Base-by-base conservation (phyloP, 2,329 filamentous ascomycete species). In the Arachnomyces sp. region DNA sequence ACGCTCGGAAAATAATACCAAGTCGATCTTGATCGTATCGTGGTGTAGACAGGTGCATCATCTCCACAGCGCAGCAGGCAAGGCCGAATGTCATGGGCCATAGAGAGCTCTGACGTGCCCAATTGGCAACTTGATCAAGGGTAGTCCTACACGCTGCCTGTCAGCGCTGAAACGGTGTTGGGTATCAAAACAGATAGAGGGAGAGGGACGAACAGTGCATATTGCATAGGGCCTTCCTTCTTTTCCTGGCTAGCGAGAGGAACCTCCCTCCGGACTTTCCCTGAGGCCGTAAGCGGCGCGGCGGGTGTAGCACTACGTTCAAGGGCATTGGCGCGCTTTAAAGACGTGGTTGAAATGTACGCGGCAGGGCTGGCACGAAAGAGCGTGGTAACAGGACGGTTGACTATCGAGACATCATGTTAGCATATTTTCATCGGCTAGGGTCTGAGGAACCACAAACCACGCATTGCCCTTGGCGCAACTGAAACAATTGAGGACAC, bases 71-170 rank as follows among this genome's bases (percentile, higher is more conserved):
- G 67, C 86, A 93, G 75, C 86, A 93, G 55, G 86, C 87, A 44
- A 93, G 82, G 48, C 84, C 86, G 64, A 93, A 93, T 34, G 85
- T 92, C 83, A 93, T 87, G 54, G 87, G 86, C 86, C 86, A 93
- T 45, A 93, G 72, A 14, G 86, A 93, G 49, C 82, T 81, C 66
- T 93, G 86, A 37, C 86, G 82, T 39, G 82, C 84, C 86, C 87
- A 93, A 69, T 92, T 93, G 64, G 84, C 72, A 53, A 93, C 77
- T 60, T 83, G 77, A 61, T 93, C 87, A 58, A 66, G 61, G 1
- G 63, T 66, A 8, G 63, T 66, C 48, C 63, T 66, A 33, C 41
- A 28, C 12, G 17, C 11, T 20, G 28, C 12, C 32, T 17, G 16
- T 34, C 12, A 33, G 11, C 47, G 48, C 34, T 43, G 35, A 28